Evolutionary conservation across 768 basidiomycete genomes (phyloP).

Genomic region (Mycena vitilis): DNA sequence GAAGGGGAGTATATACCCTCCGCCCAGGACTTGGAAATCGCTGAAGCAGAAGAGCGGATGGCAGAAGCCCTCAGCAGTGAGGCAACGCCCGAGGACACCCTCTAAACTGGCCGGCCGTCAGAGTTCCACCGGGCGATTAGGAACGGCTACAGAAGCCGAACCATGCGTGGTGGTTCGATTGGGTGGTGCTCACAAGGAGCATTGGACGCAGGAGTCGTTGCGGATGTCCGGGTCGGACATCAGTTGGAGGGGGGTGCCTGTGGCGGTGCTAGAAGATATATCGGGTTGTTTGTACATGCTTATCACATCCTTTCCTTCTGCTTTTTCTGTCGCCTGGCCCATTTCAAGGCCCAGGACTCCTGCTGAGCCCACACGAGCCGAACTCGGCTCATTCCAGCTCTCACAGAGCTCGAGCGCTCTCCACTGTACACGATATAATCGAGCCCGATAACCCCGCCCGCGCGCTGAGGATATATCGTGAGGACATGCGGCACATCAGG

Average conservation of each 20-base stretch:
- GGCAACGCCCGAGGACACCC: slow-evolving; percentile 4
- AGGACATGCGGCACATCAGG: too few species aligned
- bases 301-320: too few species aligned
- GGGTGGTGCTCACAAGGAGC: slow-evolving; percentile 23
- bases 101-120: slow-evolving; percentile 34
- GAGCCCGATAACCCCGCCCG: too few species aligned
- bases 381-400: too few species aligned
- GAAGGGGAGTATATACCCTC: slow-evolving; percentile 27
- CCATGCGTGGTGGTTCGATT: slow-evolving; percentile 34
- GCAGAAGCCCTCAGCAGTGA: slow-evolving; percentile 9
- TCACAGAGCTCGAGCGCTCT: background rate
- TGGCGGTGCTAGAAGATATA: slow-evolving; percentile 14
- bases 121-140: slow-evolving; percentile 32
- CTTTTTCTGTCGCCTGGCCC: too few species aligned
- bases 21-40: slow-evolving; percentile 18
- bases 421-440: background rate
- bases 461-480: too few species aligned
- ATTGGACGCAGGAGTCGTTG: slow-evolving; percentile 5
- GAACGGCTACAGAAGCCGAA: slow-evolving; percentile 15
- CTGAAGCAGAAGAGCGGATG: slow-evolving; percentile 25
- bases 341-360: too few species aligned
- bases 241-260: slow-evolving; percentile 24
- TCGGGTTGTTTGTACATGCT: background rate
- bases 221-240: slow-evolving; percentile 8
- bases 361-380: too few species aligned